Evolutionary conservation across 139 green algal genomes (phyloP).

Genomic region (Closterium sp.): DNA sequence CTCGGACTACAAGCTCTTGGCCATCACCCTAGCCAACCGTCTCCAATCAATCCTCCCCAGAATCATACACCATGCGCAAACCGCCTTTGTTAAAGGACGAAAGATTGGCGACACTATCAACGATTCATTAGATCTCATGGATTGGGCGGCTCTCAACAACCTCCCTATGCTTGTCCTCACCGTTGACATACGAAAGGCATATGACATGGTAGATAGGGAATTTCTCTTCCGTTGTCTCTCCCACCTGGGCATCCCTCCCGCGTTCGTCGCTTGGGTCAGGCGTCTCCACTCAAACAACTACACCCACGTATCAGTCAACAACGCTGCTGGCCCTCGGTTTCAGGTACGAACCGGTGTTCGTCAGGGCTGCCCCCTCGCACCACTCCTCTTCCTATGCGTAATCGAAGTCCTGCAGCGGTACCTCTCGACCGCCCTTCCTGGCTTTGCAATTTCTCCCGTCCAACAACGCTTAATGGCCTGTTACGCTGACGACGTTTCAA

Average conservation of each 20-base stretch:
- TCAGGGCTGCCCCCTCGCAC: neutral
- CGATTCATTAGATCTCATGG: neutral
- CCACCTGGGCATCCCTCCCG: neutral
- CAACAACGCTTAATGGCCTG: neutral
- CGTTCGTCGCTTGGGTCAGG: neutral
- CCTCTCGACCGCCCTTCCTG: neutral
- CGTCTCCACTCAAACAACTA: neutral
- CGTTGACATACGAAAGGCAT: neutral
- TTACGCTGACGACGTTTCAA: neutral
- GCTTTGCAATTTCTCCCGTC: neutral
- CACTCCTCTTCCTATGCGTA: neutral
- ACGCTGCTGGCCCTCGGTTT: neutral
- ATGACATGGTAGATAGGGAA: neutral
- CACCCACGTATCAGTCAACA: neutral
- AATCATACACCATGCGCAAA: neutral
- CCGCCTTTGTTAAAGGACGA: neutral
- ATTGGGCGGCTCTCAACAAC: neutral
- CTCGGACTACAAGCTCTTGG: neutral
- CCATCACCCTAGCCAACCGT: neutral
- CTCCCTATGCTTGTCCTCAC: neutral
- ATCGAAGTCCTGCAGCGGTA: neutral
- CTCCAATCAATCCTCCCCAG: neutral
- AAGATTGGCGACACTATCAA: neutral
- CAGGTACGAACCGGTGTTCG: neutral
- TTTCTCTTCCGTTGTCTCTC: neutral